A percentile compares a stretch with the other conserved stretches of the same genome.
phyloP scores from a whole-genome alignment of 2,329 filamentous ascomycete species.

The Sordariomycetes sp. region DNA sequence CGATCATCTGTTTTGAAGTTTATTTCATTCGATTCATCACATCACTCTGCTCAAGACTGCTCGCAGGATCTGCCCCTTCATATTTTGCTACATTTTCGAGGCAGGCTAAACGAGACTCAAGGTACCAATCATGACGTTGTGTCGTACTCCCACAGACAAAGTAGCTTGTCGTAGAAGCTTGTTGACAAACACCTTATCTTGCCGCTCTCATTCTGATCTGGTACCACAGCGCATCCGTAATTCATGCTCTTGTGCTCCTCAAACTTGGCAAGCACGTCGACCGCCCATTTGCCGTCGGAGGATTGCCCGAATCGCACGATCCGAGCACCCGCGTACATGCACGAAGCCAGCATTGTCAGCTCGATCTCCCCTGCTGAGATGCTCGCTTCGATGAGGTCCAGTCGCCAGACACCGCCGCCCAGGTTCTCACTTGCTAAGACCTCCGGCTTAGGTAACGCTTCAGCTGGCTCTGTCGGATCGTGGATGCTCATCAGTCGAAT shows the following conservation, averaged over 20 bases:
- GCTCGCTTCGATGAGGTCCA: conserved; percentile 49
- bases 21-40: no score
- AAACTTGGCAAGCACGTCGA: conserved; percentile 61
- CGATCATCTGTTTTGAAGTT: no score
- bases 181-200: conserved; percentile 51
- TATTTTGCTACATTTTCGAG: no score
- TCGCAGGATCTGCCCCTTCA: no score
- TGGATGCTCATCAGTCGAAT: conserved; percentile 57
- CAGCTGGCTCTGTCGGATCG: conserved; percentile 26
- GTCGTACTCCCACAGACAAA: conserved; percentile 61
- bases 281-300: conserved; percentile 37
- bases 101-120: no score
- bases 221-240: conserved; percentile 70
- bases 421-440: conserved; percentile 58
- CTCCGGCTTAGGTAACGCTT: conserved; percentile 30
- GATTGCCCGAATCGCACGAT: conserved; percentile 42
- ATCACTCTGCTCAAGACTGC: not conserved
- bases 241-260: conserved; percentile 92
- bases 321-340: conserved; percentile 82
- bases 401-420: conserved; percentile 77
- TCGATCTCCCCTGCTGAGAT: conserved; percentile 15
- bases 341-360: conserved; percentile 64
- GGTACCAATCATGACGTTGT: not conserved
- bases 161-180: conserved; percentile 65
- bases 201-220: conserved; percentile 13